Base-by-base conservation (phyloP, 192 early-diverging fungal genomes). In the Entophlyctis luteolus region DNA sequence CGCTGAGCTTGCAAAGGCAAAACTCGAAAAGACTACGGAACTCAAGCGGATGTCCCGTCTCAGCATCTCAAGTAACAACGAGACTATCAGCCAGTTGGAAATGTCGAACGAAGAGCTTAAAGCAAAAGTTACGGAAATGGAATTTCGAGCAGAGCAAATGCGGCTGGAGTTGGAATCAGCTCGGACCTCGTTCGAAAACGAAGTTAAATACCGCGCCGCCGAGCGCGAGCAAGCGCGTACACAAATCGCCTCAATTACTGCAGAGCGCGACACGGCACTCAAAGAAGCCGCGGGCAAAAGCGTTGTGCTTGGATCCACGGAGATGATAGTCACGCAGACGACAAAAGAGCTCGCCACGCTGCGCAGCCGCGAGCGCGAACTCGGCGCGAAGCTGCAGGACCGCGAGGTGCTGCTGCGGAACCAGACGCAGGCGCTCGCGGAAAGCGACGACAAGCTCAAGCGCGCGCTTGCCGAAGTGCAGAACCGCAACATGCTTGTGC, bases 241-340 rank as follows among this genome's bases (percentile, higher is more conserved):
- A 20, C 63, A 66, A 38, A 36, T 66, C n/a, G 32, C 32, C 27
- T 28, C 33, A 23, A 5, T 66, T 4, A 38, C 49, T 12, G 48
- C 35, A 5, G 63, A 66, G 28, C 48, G 63, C 18, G 63, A 66
- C 50, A 36, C 16, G 12, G 63, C 63, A 22, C 23, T 66, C 18
- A 66, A 66, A 34, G 63, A 66, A 54, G 63, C 35, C 10, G 50
- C 37, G 3, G 63, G 63, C 16, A 66, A 66, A 34, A 66, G 63
- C 34, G 63, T 54, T 16, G 63, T 66, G 6, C 50, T 66, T 4
- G 63, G 63, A 32, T 49, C 46, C 22, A 66, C 63, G 33, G 63
- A 66, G 34, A 50, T 66, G 63, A 66, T 66, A 54, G 63, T 66
- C 49, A 66, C 52, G 35, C 63, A 66, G 34, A 66, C 63, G 20